Evolutionary conservation across 1,139 yeast genomes (phyloP), one percentile per base, ranked within the genome.

Genomic region (Taiozyma sp.): DNA sequence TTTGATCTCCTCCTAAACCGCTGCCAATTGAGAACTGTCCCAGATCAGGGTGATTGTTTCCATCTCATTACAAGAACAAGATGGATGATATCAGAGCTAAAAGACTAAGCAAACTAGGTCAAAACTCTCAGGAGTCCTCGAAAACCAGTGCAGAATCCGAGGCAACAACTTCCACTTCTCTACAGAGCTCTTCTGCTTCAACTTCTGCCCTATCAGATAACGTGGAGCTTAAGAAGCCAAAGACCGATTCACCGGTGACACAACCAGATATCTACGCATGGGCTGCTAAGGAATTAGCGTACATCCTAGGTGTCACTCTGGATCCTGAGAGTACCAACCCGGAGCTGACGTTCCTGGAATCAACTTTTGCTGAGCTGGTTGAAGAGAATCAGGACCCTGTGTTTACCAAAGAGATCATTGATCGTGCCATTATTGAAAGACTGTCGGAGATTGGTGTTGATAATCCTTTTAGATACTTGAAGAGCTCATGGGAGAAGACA

Each of bases 361-460:
- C 77, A 1, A 61, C 77, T 29, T 65, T 70, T 19, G 59, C 64
- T n/a, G 79, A 75, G 22, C 51, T 72, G 3, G 59, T 57, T n/a
- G 68, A 67, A 32, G 68, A 68, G 13, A 61, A 64, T 2, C 56
- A 58, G 13, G 58, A 55, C 10, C 58, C 64, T 2, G 52, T 59
- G 2, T 60, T 74, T 22, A 51, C 62, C 5, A 64, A 57, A 30
- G 68, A 66, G 24, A 39, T 57, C 4, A 47, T 58, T 28, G 87
- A 83, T 56, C 69, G 76, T 6, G 68, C 77, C 1, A 74, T 81
- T 51, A 74, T 82, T 69, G 85, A 81, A 54, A 63, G 78, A 22
- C 67, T 83, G 44, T 73, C 83, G 2, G 85, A 81, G 52, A 56
- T 66, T 42, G 87, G 87, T 0, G 65, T 70, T 21, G 72, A 73